Conservation (phyloP, 2,329 filamentous ascomycete species). For the Blumeriella jaapii region DNA sequence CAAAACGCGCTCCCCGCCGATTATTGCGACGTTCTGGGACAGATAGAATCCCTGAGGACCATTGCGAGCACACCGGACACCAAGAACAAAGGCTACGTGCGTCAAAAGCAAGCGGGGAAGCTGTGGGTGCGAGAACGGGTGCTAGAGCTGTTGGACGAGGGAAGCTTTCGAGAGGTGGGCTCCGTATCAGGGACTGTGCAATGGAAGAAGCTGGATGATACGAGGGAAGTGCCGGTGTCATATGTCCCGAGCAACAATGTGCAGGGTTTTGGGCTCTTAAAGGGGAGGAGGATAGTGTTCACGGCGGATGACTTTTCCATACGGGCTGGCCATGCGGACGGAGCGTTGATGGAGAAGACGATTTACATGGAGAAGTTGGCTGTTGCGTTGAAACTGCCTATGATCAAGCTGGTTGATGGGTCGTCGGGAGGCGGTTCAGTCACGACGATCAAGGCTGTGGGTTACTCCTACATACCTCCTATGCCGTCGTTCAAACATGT, state of each 20-base stretch:
- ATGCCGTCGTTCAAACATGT: constrained; percentile 42
- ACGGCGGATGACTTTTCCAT: constrained; percentile 55
- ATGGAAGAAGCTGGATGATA: constrained; percentile 39
- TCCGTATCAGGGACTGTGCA: constrained; percentile 46
- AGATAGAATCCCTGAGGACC: constrained; percentile 38
- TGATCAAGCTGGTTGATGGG: constrained; percentile 53
- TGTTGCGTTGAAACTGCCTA: constrained; percentile 43
- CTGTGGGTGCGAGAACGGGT: constrained; percentile 54
- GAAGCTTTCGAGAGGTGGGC: constrained; percentile 47
- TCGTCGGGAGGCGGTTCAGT: constrained; percentile 51
- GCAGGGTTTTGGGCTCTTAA: constrained; percentile 43
- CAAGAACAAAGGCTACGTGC: constrained; percentile 44
- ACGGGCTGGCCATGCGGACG: constrained; percentile 52
- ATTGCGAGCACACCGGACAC: constrained; percentile 44
- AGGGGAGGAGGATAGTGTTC: constrained; percentile 43
- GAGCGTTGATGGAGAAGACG: constrained; percentile 44
- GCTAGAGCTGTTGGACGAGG: constrained; percentile 42
- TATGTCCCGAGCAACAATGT: constrained; percentile 52
- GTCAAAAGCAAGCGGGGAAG: constrained; percentile 52
- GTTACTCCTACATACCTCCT: constrained; percentile 49
- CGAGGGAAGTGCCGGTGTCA: constrained; percentile 35
- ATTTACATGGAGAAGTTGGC: constrained; percentile 52
- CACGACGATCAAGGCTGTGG: constrained; percentile 42
- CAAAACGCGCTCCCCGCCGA: constrained; percentile 40
- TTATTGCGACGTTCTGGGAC: constrained; percentile 48